phyloP scores from a whole-genome alignment of 2,329 filamentous ascomycete genomes.

The Aureobasidium sp. region DNA sequence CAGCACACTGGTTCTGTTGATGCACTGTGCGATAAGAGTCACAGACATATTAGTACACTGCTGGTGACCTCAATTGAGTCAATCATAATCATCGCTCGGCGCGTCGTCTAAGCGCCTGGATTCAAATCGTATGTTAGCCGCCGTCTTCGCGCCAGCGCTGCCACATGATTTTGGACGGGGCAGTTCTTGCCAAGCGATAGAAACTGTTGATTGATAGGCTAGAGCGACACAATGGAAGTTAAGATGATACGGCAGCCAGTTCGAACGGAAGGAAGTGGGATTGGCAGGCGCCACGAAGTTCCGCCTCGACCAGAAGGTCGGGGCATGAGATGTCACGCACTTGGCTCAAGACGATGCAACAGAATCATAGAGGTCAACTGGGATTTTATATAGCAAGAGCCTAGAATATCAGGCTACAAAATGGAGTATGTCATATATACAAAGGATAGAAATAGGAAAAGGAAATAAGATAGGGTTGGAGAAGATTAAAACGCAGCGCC shows the following conservation, averaged over 20 bases:
- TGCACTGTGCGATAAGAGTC: not conserved
- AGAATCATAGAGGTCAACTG: not conserved
- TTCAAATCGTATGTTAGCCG: not conserved
- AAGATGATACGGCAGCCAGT: not conserved
- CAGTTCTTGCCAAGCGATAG: not conserved
- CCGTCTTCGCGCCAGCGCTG: not conserved
- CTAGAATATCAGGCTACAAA: not conserved
- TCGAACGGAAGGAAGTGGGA: not conserved
- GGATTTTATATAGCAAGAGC: not conserved
- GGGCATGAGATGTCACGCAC: not conserved
- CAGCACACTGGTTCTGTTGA: not conserved
- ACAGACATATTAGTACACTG: not conserved
- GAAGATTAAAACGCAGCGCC: constrained; percentile 2
- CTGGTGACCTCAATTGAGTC: not conserved
- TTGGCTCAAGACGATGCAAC: not conserved
- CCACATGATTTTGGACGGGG: not conserved
- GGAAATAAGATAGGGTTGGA: not conserved
- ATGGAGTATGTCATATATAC: constrained; percentile 6
- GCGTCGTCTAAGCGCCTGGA: not conserved
- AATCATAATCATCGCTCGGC: not conserved
- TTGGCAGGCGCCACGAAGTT: not conserved
- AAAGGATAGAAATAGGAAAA: not conserved
- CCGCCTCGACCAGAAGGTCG: not conserved
- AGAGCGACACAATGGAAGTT: not conserved
- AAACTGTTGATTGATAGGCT: not conserved